Percentiles rank a stretch among this genome's conserved stretches.
Evolutionary conservation across 768 basidiomycete species (phyloP).

Genomic region (Agrocybe chaxingu): DNA sequence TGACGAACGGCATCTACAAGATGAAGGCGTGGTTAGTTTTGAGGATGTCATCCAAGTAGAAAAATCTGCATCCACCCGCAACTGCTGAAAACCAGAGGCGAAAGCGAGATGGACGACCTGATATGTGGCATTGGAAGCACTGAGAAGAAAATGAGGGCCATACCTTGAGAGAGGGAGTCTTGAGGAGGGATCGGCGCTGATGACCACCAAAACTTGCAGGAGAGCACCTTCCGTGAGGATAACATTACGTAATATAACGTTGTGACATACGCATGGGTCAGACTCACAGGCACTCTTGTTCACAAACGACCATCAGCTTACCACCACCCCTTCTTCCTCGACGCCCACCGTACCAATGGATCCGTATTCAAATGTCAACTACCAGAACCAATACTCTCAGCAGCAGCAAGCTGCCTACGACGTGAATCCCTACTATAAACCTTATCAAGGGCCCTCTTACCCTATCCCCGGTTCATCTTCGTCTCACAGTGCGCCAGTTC

Average conservation of each 20-base stretch:
- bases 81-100: not conserved
- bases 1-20: constrained; percentile 89
- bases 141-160: constrained; percentile 13
- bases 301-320: not conserved
- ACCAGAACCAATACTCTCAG: constrained; percentile 49
- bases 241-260: constrained; percentile 24
- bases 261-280: constrained; percentile 1
- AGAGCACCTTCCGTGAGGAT: constrained; percentile 2
- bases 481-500: constrained; percentile 74
- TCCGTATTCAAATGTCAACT: constrained; percentile 40
- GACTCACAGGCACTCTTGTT: not conserved
- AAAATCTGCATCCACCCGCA: constrained; percentile 31
- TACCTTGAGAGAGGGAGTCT: constrained; percentile 37
- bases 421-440: constrained; percentile 79
- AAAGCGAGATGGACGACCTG: not conserved
- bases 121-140: not conserved
- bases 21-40: constrained; percentile 6
- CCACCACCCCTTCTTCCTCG: not conserved
- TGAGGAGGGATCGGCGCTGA: constrained; percentile 26
- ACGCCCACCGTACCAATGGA: constrained; percentile 33
- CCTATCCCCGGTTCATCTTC: constrained; percentile 61
- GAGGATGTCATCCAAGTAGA: constrained; percentile 28
- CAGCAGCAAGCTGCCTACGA: constrained; percentile 54
- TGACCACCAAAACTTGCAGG: constrained; percentile 18
- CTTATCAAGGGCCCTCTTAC: constrained; percentile 74